phyloP scores from a whole-genome alignment of 805 yeast species.

The Saccharomycopsis capsularis region DNA sequence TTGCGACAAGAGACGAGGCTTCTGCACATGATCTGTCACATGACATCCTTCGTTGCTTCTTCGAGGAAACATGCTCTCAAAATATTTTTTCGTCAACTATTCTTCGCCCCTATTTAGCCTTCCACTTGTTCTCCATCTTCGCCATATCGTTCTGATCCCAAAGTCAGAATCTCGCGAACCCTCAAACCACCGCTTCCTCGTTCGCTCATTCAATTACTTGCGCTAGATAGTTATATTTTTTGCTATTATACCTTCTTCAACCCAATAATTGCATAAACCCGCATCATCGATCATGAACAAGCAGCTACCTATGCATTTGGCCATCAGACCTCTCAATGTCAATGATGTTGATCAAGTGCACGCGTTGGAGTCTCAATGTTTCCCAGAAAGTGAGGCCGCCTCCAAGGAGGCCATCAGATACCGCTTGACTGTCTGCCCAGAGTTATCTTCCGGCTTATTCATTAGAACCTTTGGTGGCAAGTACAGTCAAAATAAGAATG shows the following conservation, averaged over 20 bases:
- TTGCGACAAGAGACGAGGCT: too few species aligned
- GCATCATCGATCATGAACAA: slow-evolving; percentile 26
- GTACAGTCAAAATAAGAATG: slow-evolving; percentile 29
- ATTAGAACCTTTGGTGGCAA: slow-evolving; percentile 54
- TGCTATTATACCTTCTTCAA: too few species aligned
- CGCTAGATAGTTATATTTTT: too few species aligned
- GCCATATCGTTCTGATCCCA: background rate
- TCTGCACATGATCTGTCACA: too few species aligned
- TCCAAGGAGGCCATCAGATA: slow-evolving; percentile 55
- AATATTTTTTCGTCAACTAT: too few species aligned
- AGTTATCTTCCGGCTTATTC: slow-evolving; percentile 82
- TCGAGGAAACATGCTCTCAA: too few species aligned
- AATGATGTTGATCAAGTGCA: slow-evolving; percentile 60
- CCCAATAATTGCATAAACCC: too few species aligned
- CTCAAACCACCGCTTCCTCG: background rate
- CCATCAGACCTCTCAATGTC: slow-evolving; percentile 71
- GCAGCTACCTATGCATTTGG: slow-evolving; percentile 50
- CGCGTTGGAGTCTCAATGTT: slow-evolving; percentile 59
- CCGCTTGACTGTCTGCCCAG: slow-evolving; percentile 79
- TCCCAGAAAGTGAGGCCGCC: slow-evolving; percentile 65
- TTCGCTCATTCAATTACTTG: too few species aligned
- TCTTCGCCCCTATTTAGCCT: too few species aligned
- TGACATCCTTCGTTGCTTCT: too few species aligned
- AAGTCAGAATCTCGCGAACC: too few species aligned
- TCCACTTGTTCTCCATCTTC: too few species aligned